phyloP scores from a whole-genome alignment of 116 monocot genomes.

The Posidonia oceanica region DNA sequence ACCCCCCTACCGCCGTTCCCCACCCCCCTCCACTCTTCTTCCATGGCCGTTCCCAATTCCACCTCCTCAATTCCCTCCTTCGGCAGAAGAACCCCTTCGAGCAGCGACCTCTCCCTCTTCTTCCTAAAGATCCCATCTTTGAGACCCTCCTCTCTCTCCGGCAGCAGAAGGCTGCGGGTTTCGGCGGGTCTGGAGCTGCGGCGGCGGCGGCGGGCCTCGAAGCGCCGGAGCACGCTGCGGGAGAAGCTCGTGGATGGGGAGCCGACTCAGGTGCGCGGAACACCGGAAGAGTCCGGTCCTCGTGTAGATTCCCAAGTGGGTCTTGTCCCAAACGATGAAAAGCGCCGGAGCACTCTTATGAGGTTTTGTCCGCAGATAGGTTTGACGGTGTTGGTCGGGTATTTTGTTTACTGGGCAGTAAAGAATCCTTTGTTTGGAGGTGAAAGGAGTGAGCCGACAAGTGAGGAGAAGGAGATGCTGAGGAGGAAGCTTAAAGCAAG shows the following conservation, averaged over 20 bases:
- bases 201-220: too few species aligned
- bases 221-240: too few species aligned
- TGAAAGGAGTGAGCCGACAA: constrained; percentile 23
- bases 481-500: constrained; percentile 61
- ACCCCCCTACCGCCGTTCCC: neutral
- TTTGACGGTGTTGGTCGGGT: constrained; percentile 25
- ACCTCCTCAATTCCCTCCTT: too few species aligned
- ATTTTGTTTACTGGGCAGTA: constrained; percentile 20
- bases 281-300: too few species aligned
- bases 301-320: too few species aligned
- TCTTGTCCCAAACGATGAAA: too few species aligned
- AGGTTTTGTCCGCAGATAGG: constrained; percentile 25
- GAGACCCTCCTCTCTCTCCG: neutral
- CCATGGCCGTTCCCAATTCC: neutral
- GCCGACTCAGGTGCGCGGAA: too few species aligned
- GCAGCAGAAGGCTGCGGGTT: too few species aligned
- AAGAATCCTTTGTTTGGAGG: constrained; percentile 18
- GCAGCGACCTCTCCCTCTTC: too few species aligned
- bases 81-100: too few species aligned
- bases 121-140: neutral
- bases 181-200: too few species aligned
- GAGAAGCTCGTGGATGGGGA: too few species aligned
- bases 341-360: neutral
- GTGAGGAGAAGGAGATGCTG: constrained; percentile 59
- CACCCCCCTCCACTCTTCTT: neutral